Evolutionary conservation across 345 rosid species (phyloP), one percentile per base, ranked within the genome.

Genomic region (Salix suchowensis): DNA sequence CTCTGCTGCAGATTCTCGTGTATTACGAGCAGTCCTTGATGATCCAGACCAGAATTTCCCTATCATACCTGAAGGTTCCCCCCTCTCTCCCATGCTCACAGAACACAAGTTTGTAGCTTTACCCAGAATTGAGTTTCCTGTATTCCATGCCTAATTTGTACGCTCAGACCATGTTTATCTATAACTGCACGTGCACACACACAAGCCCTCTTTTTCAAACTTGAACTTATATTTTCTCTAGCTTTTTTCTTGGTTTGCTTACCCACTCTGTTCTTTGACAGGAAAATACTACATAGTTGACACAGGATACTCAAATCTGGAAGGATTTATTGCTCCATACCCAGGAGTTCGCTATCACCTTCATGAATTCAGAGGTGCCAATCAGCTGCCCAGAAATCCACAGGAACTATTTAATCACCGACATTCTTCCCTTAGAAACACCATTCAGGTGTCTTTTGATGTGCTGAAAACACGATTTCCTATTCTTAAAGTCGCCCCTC

Each of bases 221-320:
- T 24, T 69, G 61, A 10, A 74, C 74, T 77, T 74, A 1, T 21
- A 55, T 40, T 12, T 34, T 62, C n/a, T 26, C 0, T 55, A 61
- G 42, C 26, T 46, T 12, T 54, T 54, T 7, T 54, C 60, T 7
- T 54, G 60, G 60, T 0, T 19, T 21, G 0, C 60, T 54, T 19
- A 19, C 60, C 52, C 60, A 7, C n/a, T 54, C 10, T 7, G 60
- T 30, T 6, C 24, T 76, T 40, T 82, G 61, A 16, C 88, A 91
- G 97, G 97, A 66, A 91, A 91, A 68, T 91, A 85, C 75, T 90
- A 88, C 80, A 86, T 93, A 60, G 98, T 91, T 34, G 98, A 91
- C 72, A 75, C 78, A 68, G 89, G 85, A 39, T 93, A 90, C 85
- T 24, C 77, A 69, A 90, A 91, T 76, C 76, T 79, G 78, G 83